Evolutionary conservation across 306 rosid species (phyloP).

Genomic region (Bauhinia variegata): DNA sequence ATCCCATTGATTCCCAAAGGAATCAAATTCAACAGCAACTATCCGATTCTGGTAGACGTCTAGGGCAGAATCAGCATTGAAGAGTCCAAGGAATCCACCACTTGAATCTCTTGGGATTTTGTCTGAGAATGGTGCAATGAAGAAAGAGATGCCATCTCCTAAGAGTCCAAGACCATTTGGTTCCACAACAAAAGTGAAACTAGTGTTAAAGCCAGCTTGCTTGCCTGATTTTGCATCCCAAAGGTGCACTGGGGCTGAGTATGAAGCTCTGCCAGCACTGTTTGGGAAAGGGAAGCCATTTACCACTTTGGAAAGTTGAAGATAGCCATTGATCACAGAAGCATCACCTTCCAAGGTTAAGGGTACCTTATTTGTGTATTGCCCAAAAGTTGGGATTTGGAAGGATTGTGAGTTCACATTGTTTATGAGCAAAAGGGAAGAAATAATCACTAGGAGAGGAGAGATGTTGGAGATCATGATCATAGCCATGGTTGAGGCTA

Average conservation of each 20-base stretch:
- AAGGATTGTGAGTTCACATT: conserved; percentile 32
- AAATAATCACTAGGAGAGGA: background rate
- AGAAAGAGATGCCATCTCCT: conserved; percentile 49
- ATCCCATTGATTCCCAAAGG: conserved; percentile 42
- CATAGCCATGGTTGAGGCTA: no score
- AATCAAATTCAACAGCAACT: conserved; percentile 50
- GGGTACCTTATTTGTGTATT: background rate
- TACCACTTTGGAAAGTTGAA: conserved; percentile 25
- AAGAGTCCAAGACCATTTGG: background rate
- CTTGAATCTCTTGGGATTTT: conserved; percentile 30
- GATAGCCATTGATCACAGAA: background rate
- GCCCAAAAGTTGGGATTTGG: background rate
- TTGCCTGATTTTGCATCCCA: conserved; percentile 40
- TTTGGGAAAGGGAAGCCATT: background rate
- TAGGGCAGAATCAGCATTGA: conserved; percentile 30
- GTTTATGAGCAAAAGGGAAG: conserved; percentile 9
- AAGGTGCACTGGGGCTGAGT: conserved; percentile 35
- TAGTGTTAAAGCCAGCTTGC: conserved; percentile 23
- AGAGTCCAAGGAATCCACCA: conserved; percentile 51
- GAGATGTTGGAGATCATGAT: no score
- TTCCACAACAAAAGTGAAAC: conserved; percentile 30
- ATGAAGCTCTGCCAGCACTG: conserved; percentile 48
- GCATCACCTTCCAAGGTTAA: conserved; percentile 38
- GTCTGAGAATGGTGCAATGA: conserved; percentile 38
- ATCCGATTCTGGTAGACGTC: conserved; percentile 35